These are phyloP conservation scores for Lepidium aucheri DNA, from an alignment of 345 rosid genomes.

Conservation along the genomic window DNA sequence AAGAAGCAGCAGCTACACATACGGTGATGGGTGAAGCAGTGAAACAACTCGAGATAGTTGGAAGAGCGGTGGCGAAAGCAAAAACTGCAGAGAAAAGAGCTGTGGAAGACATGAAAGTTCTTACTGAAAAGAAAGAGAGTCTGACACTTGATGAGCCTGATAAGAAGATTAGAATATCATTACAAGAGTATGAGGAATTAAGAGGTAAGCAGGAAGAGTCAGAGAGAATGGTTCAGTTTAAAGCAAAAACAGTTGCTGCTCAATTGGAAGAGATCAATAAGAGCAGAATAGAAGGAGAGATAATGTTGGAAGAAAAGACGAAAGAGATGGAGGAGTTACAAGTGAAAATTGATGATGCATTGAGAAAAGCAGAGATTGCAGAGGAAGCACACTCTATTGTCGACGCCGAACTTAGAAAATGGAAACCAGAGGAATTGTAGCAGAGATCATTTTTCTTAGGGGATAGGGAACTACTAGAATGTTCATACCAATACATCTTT, in stretches of 20 bases:
- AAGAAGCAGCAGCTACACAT: conserved; percentile 35
- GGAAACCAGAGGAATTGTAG: conserved; percentile 38
- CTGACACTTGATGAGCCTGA: conserved; percentile 20
- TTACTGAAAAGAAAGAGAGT: conserved; percentile 28
- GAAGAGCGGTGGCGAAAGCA: conserved; percentile 43
- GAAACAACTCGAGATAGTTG: conserved; percentile 36
- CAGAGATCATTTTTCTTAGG: conserved; percentile 7
- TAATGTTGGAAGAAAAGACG: conserved; percentile 41
- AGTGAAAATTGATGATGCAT: conserved; percentile 51
- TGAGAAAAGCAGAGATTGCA: conserved; percentile 61
- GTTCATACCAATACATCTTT: conserved; percentile 1
- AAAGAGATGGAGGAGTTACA: conserved; percentile 54
- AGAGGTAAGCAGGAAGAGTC: conserved; percentile 48
- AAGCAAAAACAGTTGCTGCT: conserved; percentile 40
- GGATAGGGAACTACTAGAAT: conserved; percentile 18
- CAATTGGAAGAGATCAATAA: conserved; percentile 43
- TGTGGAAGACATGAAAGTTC: conserved; percentile 38
- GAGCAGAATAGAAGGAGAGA: conserved; percentile 37
- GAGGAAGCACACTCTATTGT: conserved; percentile 57
- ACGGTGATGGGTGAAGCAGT: conserved; percentile 31
- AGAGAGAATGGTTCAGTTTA: conserved; percentile 36
- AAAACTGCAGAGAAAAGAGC: conserved; percentile 48
- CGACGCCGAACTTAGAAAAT: conserved; percentile 56
- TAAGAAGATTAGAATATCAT: conserved; percentile 43
- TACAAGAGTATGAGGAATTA: conserved; percentile 44